Evolutionary conservation across 306 rosid genomes (phyloP), one percentile per base, ranked within the genome.

Genomic region (Rubus idaeus): DNA sequence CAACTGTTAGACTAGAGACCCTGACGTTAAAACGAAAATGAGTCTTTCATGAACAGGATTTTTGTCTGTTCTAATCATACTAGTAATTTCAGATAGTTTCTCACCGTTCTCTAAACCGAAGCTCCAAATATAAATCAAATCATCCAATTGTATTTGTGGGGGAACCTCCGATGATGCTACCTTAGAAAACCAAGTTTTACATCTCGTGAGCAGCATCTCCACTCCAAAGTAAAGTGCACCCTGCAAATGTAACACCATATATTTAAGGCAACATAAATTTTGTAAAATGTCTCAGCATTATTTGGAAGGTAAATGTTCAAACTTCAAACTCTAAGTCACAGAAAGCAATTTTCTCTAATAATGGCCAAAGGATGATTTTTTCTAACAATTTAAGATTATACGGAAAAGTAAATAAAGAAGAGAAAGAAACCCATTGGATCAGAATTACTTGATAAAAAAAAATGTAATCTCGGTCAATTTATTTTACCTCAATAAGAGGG

Each of bases 161-260:
- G 83, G 61, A 69, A 52, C 81, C 39, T 76, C 64, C 10, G 83
- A 77, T 11, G 89, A 81, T 57, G 78, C 79, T 23, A 71, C 88
- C 80, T 85, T 83, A 75, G 83, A 81, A 83, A 93, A 77, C 97
- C 96, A 93, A 26, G 77, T 78, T 78, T 79, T 86, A 79, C 96
- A 93, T 83, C 78, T 86, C 35, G 69, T 78, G 67, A 93, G 79
- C 76, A 93, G 91, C 58, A 79, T 68, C 75, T 87, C 90, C 64
- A 93, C 92, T 70, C 97, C 94, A 86, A 93, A 92, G 88, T 87
- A 93, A 75, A 93, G 90, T 0, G 97, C 91, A 79, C 90, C 89
- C 97, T 93, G 83, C 42, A 77, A 66, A 69, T 72, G 51, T 73
- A 79, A 70, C 77, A 57, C 60, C 67, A 37, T 60, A 30, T 9